Base-by-base conservation (phyloP, 2,329 filamentous ascomycete species). In the Fusarium staphyleae region DNA sequence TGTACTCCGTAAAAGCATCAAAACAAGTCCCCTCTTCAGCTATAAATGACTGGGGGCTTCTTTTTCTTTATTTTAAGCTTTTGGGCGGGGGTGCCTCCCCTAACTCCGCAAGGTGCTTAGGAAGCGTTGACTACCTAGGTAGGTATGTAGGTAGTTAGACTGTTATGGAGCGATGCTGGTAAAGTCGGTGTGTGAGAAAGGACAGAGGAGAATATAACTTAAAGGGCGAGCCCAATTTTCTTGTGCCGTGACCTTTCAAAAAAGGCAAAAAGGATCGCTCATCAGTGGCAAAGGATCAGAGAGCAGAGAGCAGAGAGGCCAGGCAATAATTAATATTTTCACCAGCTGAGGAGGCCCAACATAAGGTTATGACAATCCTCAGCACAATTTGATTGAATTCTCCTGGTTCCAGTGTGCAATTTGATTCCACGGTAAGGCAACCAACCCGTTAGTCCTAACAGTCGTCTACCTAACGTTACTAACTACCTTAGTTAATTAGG, bases 171-270 rank as follows among this genome's bases (percentile, higher is more conserved):
- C 42, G 24, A 37, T 37, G 16, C 32, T 14, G 26, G 44, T 40
- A 48, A 54, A 58, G 57, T 61, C 57, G 57, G 57, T 61, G 57
- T 57, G 57, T 54, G 24, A 24, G n/a, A 60, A 52, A 24, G 44
- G 49, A 50, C 14, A 39, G 42, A 22, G 19, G 19, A 22, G 19
- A 30, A 15, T 41, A 59, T 40, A 59, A 59, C 46, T 55, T 47
- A 47, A 44, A 33, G 24, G 28, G 34, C 26, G n/a, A 7, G 32
- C 36, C n/a, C 35, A 18, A 36, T 26, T 45, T 44, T 44, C 30
- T 29, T 7, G 18, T 15, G 29, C 19, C 14, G 32, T 43, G 33
- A 46, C 36, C 28, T 35, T 12, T 39, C 22, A 30, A 55, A 55
- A 45, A 30, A 33, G 51, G 51, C 35, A 46, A 46, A 34, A n/a